phyloP scores from a whole-genome alignment of 2,329 filamentous ascomycete genomes.

The Neophaeococcomyces aloes region DNA sequence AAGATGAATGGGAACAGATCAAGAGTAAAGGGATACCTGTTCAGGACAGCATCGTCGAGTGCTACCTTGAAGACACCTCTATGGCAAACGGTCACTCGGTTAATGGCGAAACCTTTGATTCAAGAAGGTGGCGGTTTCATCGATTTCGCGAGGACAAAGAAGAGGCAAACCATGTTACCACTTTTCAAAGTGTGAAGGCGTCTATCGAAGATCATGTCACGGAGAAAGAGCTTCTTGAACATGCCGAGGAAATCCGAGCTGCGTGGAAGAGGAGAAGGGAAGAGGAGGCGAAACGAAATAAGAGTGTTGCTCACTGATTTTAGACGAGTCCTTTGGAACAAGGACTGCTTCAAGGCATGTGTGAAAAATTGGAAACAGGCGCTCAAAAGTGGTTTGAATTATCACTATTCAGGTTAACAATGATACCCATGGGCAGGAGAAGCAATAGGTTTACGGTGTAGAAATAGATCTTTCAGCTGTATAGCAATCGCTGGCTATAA shows the following conservation, averaged over 20 bases:
- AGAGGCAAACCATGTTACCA: conserved; percentile 78
- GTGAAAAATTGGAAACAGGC: too few relatives aligned
- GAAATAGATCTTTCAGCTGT: too few relatives aligned
- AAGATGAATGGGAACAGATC: conserved; percentile 71
- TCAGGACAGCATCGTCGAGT: conserved; percentile 84
- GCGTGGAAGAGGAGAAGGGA: conserved; percentile 61
- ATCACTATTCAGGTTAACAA: too few relatives aligned
- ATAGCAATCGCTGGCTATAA: too few relatives aligned
- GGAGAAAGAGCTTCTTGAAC: conserved; percentile 64
- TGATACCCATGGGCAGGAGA: too few relatives aligned
- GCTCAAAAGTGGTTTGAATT: too few relatives aligned
- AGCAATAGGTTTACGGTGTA: too few relatives aligned
- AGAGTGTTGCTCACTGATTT: neutral
- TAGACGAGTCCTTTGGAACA: neutral
- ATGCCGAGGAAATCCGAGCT: conserved; percentile 60
- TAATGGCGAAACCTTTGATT: neutral
- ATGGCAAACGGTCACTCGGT: neutral
- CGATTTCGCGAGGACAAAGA: conserved; percentile 87
- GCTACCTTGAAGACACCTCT: conserved; percentile 54
- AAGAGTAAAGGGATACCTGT: conserved; percentile 64
- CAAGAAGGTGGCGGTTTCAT: conserved; percentile 62
- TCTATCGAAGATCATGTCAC: conserved; percentile 81
- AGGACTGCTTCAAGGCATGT: neutral
- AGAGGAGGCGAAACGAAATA: neutral
- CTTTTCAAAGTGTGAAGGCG: conserved; percentile 74